Conservation (phyloP, 768 basidiomycete species). For the Coprinopsis marcescibilis region DNA sequence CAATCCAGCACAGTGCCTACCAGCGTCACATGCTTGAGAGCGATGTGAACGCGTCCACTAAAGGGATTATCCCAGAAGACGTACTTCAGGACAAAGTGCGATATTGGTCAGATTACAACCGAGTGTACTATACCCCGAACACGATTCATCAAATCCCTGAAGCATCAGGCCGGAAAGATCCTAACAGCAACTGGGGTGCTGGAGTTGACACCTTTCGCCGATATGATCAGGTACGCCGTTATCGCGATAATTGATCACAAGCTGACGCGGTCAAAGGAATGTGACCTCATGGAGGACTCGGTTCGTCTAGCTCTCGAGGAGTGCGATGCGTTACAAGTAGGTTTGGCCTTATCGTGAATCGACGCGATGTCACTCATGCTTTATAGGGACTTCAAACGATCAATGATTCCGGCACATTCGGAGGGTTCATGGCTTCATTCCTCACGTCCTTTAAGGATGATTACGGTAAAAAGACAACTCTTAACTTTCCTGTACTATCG, state of each 20-base stretch:
- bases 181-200: conserved; percentile 50
- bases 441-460: conserved; percentile 63
- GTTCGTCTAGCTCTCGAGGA: conserved; percentile 69
- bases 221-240: conserved; percentile 47
- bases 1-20: conserved; percentile 49
- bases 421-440: conserved; percentile 56
- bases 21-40: conserved; percentile 36
- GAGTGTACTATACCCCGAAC: conserved; percentile 58
- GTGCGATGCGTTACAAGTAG: conserved; percentile 68
- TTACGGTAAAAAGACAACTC: conserved; percentile 51
- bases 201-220: conserved; percentile 47
- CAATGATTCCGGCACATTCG: conserved; percentile 57
- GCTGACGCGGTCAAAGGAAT: conserved; percentile 34
- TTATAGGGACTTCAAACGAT: conserved; percentile 64
- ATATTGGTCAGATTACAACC: conserved; percentile 69
- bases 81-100: conserved; percentile 34
- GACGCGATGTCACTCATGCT: neutral
- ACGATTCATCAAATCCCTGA: conserved; percentile 63
- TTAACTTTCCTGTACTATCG: conserved; percentile 57
- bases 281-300: conserved; percentile 62
- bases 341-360: neutral
- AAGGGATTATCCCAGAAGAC: neutral
- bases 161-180: conserved; percentile 45
- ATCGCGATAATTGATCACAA: neutral
- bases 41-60: conserved; percentile 1